Evolutionary conservation across 1,284 basidiomycete genomes (phyloP).

Genomic region (Leccinum proliferum): DNA sequence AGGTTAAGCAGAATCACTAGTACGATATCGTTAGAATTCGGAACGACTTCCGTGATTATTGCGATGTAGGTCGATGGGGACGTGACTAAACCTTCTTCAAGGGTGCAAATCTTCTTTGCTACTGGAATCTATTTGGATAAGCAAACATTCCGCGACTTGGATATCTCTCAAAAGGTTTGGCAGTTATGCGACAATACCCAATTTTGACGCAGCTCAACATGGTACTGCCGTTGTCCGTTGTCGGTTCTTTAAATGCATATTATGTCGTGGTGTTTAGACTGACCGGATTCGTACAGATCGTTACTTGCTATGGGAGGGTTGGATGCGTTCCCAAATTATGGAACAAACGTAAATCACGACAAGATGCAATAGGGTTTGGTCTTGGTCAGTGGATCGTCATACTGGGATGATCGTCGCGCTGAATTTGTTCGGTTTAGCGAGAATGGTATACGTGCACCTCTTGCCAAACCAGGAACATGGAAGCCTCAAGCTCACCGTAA

Average conservation of each 20-base stretch:
- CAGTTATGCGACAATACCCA: constrained; percentile 10
- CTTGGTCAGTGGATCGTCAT: constrained; percentile 4
- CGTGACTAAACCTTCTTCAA: background rate
- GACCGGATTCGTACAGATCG: background rate
- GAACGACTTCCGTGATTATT: constrained; percentile 2
- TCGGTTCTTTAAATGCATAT: background rate
- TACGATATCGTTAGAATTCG: constrained; percentile 5
- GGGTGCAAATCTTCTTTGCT: constrained; percentile 7
- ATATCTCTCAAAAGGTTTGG: background rate
- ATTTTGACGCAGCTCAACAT: background rate
- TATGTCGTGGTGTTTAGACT: background rate
- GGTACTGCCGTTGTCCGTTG: constrained; percentile 1
- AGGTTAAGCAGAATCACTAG: background rate
- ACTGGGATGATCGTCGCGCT: background rate
- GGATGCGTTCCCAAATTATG: background rate
- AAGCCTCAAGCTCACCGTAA: background rate
- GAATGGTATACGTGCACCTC: constrained; percentile 1
- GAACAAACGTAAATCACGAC: background rate
- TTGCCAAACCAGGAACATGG: background rate
- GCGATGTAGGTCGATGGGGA: constrained; percentile 1
- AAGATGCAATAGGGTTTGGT: constrained; percentile 5
- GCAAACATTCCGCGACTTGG: background rate
- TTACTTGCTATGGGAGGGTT: constrained; percentile 1
- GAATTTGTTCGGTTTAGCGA: constrained; percentile 1
- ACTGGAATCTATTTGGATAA: constrained; percentile 8